Conservation (phyloP, 768 basidiomycete species). For the Podaxis mareebaensis region DNA sequence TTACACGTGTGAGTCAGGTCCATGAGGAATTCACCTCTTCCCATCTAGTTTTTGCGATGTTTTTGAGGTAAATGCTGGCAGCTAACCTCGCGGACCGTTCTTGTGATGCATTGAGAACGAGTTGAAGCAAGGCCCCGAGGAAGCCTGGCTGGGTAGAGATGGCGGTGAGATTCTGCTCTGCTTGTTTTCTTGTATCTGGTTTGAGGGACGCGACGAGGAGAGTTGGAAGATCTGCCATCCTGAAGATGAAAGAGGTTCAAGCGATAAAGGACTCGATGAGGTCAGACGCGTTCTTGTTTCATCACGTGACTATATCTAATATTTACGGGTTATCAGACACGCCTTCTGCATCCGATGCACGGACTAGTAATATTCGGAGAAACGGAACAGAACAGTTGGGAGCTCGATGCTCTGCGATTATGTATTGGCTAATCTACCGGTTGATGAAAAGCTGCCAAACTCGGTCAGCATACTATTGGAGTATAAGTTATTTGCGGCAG, state of each 20-base stretch:
- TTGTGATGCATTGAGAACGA: slow-evolving; percentile 70
- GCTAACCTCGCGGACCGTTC: slow-evolving; percentile 77
- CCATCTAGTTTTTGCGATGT: slow-evolving; percentile 86
- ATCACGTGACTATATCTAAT: slow-evolving; percentile 5
- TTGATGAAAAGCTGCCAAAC: not conserved
- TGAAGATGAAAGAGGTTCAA: slow-evolving; percentile 12
- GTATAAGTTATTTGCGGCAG: slow-evolving; percentile 9
- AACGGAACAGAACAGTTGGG: not conserved
- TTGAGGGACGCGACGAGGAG: slow-evolving; percentile 74
- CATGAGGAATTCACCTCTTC: slow-evolving; percentile 61
- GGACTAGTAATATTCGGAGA: not conserved
- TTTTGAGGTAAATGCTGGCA: slow-evolving; percentile 91
- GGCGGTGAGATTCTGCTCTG: slow-evolving; percentile 73
- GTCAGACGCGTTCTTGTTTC: slow-evolving; percentile 1
- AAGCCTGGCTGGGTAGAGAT: slow-evolving; percentile 78
- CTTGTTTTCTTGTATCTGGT: slow-evolving; percentile 70
- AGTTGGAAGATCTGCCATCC: slow-evolving; percentile 67
- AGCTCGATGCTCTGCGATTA: not conserved
- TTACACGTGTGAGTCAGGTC: not conserved
- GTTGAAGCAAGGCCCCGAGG: slow-evolving; percentile 71
- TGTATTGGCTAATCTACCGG: not conserved
- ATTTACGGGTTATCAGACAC: not conserved
- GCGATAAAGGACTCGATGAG: slow-evolving; percentile 2
- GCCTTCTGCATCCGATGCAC: no score
- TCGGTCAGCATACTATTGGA: not conserved